These are phyloP conservation scores for Microthlaspi erraticum DNA, from an alignment of 345 rosid species.

Conservation along the genomic window DNA sequence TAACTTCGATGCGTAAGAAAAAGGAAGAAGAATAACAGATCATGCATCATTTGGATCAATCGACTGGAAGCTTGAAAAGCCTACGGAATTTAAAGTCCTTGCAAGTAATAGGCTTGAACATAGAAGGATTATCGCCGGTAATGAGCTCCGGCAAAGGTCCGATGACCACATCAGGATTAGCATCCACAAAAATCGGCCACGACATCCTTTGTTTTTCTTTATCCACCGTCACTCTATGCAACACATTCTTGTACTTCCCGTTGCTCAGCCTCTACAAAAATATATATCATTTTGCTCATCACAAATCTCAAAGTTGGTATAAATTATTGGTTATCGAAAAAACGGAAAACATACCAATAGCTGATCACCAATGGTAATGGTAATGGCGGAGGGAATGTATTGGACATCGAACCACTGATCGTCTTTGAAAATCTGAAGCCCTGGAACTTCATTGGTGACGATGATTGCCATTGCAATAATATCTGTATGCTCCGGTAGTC, in stretches of 20 bases:
- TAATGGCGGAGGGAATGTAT: slow-evolving; percentile 66
- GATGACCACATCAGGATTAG: slow-evolving; percentile 56
- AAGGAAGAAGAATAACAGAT: neutral
- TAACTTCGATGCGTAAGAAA: neutral
- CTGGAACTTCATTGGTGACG: slow-evolving; percentile 76
- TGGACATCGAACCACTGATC: slow-evolving; percentile 63
- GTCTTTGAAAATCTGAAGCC: slow-evolving; percentile 71
- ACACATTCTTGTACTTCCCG: slow-evolving; percentile 62
- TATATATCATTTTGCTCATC: too few relatives aligned
- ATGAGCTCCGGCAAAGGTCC: slow-evolving; percentile 65
- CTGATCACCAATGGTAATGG: slow-evolving; percentile 74
- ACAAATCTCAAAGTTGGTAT: too few relatives aligned
- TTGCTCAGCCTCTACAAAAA: slow-evolving; percentile 66
- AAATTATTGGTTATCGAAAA: too few relatives aligned
- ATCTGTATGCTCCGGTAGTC: slow-evolving; percentile 72
- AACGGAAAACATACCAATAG: slow-evolving; percentile 50
- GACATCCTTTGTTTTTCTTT: slow-evolving; percentile 77
- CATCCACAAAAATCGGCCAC: slow-evolving; percentile 85
- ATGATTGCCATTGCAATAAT: slow-evolving; percentile 61
- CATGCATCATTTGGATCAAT: slow-evolving; percentile 8
- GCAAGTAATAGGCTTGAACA: slow-evolving; percentile 60
- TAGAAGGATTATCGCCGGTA: slow-evolving; percentile 46
- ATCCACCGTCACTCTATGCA: slow-evolving; percentile 63
- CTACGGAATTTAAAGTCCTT: slow-evolving; percentile 63
- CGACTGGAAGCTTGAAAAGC: slow-evolving; percentile 62